These are phyloP conservation scores for Ophiognomonia clavigignenti-juglandacearum DNA, from an alignment of 2,329 filamentous ascomycete species.

Conservation along the genomic window DNA sequence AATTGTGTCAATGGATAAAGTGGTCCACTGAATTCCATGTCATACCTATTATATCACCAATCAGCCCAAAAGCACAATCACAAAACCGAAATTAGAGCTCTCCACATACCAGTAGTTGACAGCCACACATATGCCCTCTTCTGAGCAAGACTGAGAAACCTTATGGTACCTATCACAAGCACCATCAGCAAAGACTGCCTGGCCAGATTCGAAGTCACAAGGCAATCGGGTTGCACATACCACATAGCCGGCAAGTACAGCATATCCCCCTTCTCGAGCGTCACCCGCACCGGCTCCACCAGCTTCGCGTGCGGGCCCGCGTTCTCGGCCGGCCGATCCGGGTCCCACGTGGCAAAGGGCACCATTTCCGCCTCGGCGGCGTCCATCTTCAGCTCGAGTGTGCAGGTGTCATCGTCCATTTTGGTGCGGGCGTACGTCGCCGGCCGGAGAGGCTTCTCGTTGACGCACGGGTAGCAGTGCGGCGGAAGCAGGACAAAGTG, in stretches of 20 bases:
- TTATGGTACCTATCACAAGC: constrained; percentile 62
- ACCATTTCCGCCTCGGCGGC: constrained; percentile 37
- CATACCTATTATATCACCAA: constrained; percentile 39
- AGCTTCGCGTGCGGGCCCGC: constrained; percentile 55
- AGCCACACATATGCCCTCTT: constrained; percentile 69
- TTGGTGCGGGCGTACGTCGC: constrained; percentile 52
- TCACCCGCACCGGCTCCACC: constrained; percentile 60
- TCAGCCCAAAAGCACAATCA: background rate
- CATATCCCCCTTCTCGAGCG: constrained; percentile 70
- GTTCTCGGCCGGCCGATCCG: constrained; percentile 48
- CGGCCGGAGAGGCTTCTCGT: constrained; percentile 52
- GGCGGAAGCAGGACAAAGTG: constrained; percentile 73
- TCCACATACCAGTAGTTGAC: constrained; percentile 73
- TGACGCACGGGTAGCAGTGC: constrained; percentile 62
- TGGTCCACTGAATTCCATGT: constrained; percentile 51
- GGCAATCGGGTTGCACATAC: constrained; percentile 36
- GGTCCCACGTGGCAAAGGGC: constrained; percentile 73
- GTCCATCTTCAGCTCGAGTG: constrained; percentile 25
- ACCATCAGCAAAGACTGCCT: background rate
- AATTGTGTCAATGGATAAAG: constrained; percentile 47
- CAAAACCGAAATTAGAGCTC: background rate
- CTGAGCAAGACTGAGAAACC: constrained; percentile 64
- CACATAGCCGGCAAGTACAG: constrained; percentile 78
- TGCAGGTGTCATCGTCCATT: constrained; percentile 22
- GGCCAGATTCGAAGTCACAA: background rate